Conservation (phyloP, 192 early-diverging fungal genomes). For the Backusella westeae region DNA sequence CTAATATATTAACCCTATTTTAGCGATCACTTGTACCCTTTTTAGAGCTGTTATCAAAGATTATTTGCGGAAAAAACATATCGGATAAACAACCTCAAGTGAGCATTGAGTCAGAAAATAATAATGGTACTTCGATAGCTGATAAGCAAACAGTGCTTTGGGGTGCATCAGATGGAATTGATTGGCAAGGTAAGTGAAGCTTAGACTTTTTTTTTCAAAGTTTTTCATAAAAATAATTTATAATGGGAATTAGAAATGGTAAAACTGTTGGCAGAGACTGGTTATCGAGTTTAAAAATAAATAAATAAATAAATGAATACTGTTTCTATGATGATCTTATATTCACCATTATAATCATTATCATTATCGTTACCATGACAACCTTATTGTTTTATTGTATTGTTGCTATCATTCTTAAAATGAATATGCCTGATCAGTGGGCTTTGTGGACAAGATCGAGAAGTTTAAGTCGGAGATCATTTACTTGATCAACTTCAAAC, state of each 20-base stretch:
- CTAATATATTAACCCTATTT: background rate
- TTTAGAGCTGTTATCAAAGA: constrained; percentile 2
- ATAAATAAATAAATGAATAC: too few relatives aligned
- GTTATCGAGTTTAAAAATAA: constrained; percentile 5
- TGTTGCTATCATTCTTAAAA: background rate
- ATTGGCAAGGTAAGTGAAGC: constrained; percentile 14
- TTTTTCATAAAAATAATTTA: background rate
- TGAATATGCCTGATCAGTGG: background rate
- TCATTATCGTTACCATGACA: background rate
- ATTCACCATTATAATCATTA: background rate
- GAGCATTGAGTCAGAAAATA: background rate
- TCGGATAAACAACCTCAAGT: background rate
- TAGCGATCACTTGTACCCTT: constrained; percentile 10
- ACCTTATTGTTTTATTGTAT: too few relatives aligned
- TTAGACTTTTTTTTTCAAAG: background rate
- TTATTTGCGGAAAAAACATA: background rate
- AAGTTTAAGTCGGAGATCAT: background rate
- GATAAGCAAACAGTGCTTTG: background rate
- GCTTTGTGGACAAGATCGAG: background rate
- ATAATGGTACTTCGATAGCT: background rate
- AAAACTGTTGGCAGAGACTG: constrained; percentile 13
- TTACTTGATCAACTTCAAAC: background rate
- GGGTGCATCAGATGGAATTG: constrained; percentile 1
- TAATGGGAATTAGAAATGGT: constrained; percentile 11
- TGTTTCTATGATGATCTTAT: background rate